Evolutionary conservation across 495 filamentous ascomycete genomes (phyloP).

Genomic region (Neurospora africana): DNA sequence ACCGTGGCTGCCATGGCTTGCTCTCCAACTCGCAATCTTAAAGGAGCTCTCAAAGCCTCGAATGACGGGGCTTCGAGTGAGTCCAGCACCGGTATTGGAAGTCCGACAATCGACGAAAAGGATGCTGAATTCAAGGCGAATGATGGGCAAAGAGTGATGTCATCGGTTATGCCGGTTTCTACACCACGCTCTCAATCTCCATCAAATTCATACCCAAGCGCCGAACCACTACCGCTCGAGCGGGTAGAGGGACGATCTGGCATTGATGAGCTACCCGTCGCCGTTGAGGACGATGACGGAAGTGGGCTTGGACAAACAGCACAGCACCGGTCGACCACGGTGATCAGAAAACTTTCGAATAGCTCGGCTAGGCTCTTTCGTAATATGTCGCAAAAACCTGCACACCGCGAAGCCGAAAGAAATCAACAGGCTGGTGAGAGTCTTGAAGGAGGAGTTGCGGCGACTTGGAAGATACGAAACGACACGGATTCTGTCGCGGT

Average conservation of each 20-base stretch:
- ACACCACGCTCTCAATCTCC: neutral
- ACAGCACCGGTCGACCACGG: neutral
- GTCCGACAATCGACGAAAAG: neutral
- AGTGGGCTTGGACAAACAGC: neutral
- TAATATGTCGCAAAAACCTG: conserved; percentile 35
- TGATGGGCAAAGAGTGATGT: neutral
- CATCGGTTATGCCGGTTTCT: neutral
- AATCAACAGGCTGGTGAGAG: conserved; percentile 18
- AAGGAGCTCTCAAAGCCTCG: neutral
- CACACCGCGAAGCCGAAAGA: conserved; percentile 4
- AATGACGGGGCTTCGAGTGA: neutral
- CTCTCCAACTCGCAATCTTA: neutral
- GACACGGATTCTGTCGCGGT: conserved; percentile 41
- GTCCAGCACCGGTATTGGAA: neutral
- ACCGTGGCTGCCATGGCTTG: conserved; percentile 16
- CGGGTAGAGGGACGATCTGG: conserved; percentile 37
- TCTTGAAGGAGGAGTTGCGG: conserved; percentile 34
- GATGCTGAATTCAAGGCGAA: neutral
- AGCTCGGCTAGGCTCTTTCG: conserved; percentile 33
- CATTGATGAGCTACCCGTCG: conserved; percentile 37
- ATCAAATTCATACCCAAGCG: neutral
- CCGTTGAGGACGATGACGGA: conserved; percentile 30
- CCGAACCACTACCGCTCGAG: conserved; percentile 24
- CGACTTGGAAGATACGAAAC: conserved; percentile 19
- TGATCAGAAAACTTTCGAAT: conserved; percentile 38